phyloP scores from a whole-genome alignment of 2,329 filamentous ascomycete species.

The Fusarium caatingaense region DNA sequence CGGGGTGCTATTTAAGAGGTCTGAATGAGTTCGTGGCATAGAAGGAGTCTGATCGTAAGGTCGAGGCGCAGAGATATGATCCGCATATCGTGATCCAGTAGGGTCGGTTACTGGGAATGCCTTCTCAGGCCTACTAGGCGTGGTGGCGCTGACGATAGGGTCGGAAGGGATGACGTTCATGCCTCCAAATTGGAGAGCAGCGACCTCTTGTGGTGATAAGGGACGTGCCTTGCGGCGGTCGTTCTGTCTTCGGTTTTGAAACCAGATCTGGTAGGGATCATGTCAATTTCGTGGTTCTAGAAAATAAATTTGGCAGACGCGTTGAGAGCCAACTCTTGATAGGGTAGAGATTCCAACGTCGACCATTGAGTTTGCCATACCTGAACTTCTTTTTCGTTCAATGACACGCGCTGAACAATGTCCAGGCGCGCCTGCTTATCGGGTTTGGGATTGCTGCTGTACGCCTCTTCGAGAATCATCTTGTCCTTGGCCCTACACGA shows the following conservation, averaged over 20 bases:
- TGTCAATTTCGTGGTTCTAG: conserved; percentile 32
- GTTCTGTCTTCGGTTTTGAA: conserved; percentile 94
- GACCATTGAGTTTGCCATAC: conserved; percentile 62
- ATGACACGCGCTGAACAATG: conserved; percentile 85
- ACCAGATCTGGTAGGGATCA: conserved; percentile 82
- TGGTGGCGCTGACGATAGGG: conserved; percentile 47
- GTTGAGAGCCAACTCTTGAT: conserved; percentile 3
- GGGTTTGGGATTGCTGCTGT: conserved; percentile 86
- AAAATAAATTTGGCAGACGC: conserved; percentile 27
- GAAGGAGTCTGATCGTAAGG: conserved; percentile 44
- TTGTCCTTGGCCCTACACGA: conserved; percentile 83
- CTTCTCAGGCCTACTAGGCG: conserved; percentile 45
- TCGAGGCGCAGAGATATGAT: conserved; percentile 42
- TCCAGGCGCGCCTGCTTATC: conserved; percentile 88
- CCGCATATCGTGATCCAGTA: conserved; percentile 40
- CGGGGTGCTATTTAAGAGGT: conserved; percentile 45
- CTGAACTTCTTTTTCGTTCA: conserved; percentile 97
- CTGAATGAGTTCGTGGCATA: conserved; percentile 43
- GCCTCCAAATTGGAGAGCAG: conserved; percentile 66
- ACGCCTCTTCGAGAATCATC: conserved; percentile 86
- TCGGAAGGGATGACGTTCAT: conserved; percentile 65
- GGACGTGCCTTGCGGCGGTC: conserved; percentile 90
- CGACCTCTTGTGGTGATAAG: conserved; percentile 80
- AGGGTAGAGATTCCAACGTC: neutral
- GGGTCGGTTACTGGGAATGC: conserved; percentile 46